Evolutionary conservation across 768 basidiomycete genomes (phyloP).

Genomic region (Suillus cothurnatus): DNA sequence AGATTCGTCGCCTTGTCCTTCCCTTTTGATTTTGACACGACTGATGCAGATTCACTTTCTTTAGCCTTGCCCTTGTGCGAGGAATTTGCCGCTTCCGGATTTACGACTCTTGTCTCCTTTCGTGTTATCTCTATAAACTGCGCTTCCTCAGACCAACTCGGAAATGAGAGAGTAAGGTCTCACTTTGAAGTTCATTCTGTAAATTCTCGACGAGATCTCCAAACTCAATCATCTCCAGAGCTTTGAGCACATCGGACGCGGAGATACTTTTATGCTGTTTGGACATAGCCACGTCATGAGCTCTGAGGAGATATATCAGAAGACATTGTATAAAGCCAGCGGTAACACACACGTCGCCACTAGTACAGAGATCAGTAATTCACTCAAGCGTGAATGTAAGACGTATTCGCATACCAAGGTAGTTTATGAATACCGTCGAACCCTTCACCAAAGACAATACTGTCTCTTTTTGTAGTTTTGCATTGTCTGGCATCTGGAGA

Average conservation of each 20-base stretch:
- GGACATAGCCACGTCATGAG: constrained; percentile 84
- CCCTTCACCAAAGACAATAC: constrained; percentile 83
- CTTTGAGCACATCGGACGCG: constrained; percentile 88
- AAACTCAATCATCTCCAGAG: constrained; percentile 77
- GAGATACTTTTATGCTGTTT: constrained; percentile 89
- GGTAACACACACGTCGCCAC: constrained; percentile 45
- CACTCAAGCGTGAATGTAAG: background rate
- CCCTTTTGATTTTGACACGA: constrained; percentile 28
- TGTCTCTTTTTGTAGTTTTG: constrained; percentile 90
- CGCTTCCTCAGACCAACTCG: background rate
- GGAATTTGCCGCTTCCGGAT: constrained; percentile 23
- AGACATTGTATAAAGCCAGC: background rate
- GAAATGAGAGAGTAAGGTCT: constrained; percentile 20
- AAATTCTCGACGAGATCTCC: constrained; percentile 67
- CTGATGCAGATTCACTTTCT: constrained; percentile 34
- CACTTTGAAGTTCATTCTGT: constrained; percentile 66
- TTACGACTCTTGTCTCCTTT: constrained; percentile 61
- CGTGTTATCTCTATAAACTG: constrained; percentile 66
- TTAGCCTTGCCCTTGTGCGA: constrained; percentile 33
- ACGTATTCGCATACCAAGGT: constrained; percentile 61
- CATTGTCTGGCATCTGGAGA: constrained; percentile 74
- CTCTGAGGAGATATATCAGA: constrained; percentile 45
- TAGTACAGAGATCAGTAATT: constrained; percentile 23
- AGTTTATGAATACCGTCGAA: constrained; percentile 95
- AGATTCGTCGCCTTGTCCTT: constrained; percentile 32